A percentile compares a stretch with the other conserved stretches of the same genome.
These are phyloP conservation scores for Vigna nakashimae DNA, from an alignment of 306 rosid genomes.

Conservation along the genomic window DNA sequence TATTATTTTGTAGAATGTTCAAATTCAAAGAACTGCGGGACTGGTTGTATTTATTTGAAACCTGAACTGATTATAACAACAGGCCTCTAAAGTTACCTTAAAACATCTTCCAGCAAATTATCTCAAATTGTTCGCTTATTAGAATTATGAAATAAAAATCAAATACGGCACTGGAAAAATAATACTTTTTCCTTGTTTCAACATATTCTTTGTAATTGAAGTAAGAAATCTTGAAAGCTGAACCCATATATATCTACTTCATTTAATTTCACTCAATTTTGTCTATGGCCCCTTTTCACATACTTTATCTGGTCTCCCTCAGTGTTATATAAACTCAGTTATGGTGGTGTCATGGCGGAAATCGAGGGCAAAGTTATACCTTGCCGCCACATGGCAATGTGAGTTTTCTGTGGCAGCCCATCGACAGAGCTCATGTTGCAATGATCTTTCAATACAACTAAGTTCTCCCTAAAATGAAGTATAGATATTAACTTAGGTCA, in stretches of 20 bases:
- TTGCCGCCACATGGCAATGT: too few relatives aligned
- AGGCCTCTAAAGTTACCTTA: constrained; percentile 5
- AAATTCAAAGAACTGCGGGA: not conserved
- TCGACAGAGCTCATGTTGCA: too few relatives aligned
- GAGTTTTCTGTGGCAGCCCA: too few relatives aligned
- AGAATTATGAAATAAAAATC: constrained; percentile 20
- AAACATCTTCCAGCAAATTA: constrained; percentile 6
- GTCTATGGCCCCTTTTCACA: not conserved
- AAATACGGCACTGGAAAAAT: constrained; percentile 22
- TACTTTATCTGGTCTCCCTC: not conserved
- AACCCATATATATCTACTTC: not conserved
- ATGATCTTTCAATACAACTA: too few relatives aligned
- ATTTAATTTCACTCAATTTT: not conserved
- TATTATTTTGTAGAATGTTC: constrained; percentile 21
- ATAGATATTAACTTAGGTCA: too few relatives aligned
- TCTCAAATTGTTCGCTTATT: not conserved
- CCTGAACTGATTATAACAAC: constrained; percentile 22
- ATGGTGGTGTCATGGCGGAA: too few relatives aligned
- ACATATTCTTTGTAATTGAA: constrained; percentile 14
- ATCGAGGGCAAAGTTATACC: too few relatives aligned
- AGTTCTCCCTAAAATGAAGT: too few relatives aligned
- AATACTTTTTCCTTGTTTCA: constrained; percentile 15
- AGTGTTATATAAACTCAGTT: too few relatives aligned
- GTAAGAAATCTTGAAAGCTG: constrained; percentile 24
- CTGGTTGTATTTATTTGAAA: constrained; percentile 5